These are phyloP conservation scores for Symbiodinium natans DNA, from an alignment of 73 alveolate species.

Conservation along the genomic window DNA sequence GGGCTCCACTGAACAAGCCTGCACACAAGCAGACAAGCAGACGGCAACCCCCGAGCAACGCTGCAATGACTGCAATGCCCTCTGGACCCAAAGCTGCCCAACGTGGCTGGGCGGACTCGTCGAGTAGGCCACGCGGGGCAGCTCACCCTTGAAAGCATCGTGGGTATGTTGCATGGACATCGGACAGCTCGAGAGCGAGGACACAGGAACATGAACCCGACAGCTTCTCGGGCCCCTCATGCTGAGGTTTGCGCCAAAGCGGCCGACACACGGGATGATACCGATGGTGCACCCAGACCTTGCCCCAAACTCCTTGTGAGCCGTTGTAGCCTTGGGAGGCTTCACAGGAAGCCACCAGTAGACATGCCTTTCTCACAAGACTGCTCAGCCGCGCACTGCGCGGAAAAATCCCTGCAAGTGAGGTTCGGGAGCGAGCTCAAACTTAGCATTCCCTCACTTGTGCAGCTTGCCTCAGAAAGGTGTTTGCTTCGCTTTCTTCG, in stretches of 20 bases:
- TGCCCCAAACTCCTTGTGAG: too few relatives aligned
- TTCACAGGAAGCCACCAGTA: too few relatives aligned
- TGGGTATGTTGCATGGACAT: not conserved
- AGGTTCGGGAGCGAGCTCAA: not conserved
- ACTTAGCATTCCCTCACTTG: too few relatives aligned
- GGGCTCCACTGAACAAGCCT: conserved; percentile 36
- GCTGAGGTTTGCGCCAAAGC: not conserved
- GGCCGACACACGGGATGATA: too few relatives aligned
- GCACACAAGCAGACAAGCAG: not conserved
- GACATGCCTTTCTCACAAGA: too few relatives aligned
- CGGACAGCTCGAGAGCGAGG: not conserved
- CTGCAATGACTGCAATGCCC: not conserved
- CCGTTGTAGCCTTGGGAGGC: too few relatives aligned
- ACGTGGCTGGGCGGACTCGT: not conserved
- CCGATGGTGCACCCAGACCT: too few relatives aligned
- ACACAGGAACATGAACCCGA: not conserved
- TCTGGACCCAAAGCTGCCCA: not conserved
- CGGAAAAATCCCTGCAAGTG: not conserved
- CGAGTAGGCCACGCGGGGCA: conserved; percentile 35
- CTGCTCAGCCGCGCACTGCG: not conserved
- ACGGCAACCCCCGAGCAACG: not conserved
- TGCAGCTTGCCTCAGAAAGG: too few relatives aligned
- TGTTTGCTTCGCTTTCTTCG: too few relatives aligned
- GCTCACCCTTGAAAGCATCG: conserved; percentile 6
- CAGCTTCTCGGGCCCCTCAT: not conserved